Evolutionary conservation across 306 rosid species (phyloP).

Genomic region (Ormosia semicastrata): DNA sequence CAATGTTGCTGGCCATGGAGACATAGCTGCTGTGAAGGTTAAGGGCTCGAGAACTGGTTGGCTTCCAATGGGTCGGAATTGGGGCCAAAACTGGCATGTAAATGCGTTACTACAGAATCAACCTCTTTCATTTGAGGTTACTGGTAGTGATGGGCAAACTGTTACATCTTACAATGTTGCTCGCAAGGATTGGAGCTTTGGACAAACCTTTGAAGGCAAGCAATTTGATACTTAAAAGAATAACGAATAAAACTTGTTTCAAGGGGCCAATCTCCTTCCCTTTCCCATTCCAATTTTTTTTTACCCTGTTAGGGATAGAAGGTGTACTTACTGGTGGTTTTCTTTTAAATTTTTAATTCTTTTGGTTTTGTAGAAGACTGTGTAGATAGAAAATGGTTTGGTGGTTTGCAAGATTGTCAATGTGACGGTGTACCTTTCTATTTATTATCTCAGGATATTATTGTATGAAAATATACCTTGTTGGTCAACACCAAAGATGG

Average conservation of each 20-base stretch:
- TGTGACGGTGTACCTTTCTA: conserved; percentile 12
- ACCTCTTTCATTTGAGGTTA: conserved; percentile 88
- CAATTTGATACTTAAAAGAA: conserved; percentile 64
- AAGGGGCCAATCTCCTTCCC: conserved; percentile 3
- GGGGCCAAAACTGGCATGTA: conserved; percentile 98
- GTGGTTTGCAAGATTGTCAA: conserved; percentile 28
- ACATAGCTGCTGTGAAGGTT: conserved; percentile 65
- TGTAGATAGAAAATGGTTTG: conserved; percentile 33
- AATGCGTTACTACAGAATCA: conserved; percentile 77
- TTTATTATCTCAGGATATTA: conserved; percentile 21
- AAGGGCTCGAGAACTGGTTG: conserved; percentile 95
- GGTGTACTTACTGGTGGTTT: conserved; percentile 4
- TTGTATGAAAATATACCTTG: conserved; percentile 19
- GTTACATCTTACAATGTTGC: conserved; percentile 79
- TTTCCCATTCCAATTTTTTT: background rate
- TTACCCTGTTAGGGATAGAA: conserved; percentile 12
- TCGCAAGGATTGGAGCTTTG: conserved; percentile 82
- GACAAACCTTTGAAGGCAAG: conserved; percentile 94
- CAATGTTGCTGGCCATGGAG: conserved; percentile 93
- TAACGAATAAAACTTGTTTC: conserved; percentile 15
- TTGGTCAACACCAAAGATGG: conserved; percentile 21
- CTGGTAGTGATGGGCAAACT: conserved; percentile 63
- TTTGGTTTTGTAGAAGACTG: conserved; percentile 29
- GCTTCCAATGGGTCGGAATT: conserved; percentile 95
- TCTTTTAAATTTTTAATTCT: conserved; percentile 19